Conservation (phyloP, 495 filamentous ascomycete species). For the Tuber aestivum region DNA sequence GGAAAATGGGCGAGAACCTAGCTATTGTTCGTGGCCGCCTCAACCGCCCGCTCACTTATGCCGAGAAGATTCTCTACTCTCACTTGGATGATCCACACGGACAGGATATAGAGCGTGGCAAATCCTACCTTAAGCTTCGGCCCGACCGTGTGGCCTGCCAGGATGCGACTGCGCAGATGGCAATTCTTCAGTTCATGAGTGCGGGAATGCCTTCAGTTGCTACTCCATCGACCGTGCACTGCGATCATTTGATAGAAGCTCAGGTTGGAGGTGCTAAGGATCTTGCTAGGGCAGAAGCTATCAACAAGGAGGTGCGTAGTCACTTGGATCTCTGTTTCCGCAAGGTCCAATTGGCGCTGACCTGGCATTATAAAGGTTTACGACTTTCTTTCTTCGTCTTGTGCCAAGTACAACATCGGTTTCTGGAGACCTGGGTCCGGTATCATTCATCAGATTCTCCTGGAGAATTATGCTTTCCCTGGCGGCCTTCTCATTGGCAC, state of each 20-base stretch:
- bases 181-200: conserved; percentile 99
- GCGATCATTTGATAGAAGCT: conserved; percentile 98
- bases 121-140: conserved; percentile 89
- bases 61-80: conserved; percentile 98
- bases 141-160: conserved; percentile 98
- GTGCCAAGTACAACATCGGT: conserved; percentile 99
- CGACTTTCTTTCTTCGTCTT: conserved; percentile 89
- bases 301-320: conserved; percentile 75
- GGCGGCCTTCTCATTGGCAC: conserved; percentile 97
- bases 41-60: conserved; percentile 86
- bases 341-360: background rate
- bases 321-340: background rate
- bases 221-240: conserved; percentile 95
- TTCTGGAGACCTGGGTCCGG: conserved; percentile 98
- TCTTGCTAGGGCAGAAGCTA: conserved; percentile 79
- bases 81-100: conserved; percentile 95
- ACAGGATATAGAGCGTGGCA: conserved; percentile 92
- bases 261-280: conserved; percentile 92
- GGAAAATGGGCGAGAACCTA: conserved; percentile 98
- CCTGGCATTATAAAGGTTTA: conserved; percentile 56
- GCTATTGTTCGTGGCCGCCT: conserved; percentile 78
- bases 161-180: conserved; percentile 99
- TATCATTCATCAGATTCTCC: conserved; percentile 98
- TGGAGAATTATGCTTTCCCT: conserved; percentile 99
- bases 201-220: conserved; percentile 91